Evolutionary conservation across 495 filamentous ascomycete genomes (phyloP).

Genomic region (Penicillium parvum): DNA sequence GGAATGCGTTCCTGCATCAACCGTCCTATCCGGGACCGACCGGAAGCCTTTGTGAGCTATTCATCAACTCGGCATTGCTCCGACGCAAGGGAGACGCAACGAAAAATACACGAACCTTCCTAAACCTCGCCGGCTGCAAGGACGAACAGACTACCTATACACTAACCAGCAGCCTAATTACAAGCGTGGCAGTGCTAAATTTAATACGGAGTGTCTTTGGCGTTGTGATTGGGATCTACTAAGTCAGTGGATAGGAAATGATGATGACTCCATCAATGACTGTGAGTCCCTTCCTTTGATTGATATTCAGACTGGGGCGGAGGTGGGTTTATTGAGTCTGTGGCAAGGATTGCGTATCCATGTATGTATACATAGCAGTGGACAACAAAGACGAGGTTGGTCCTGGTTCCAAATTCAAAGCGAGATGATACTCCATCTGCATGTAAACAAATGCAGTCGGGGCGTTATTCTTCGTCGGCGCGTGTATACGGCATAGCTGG

Average conservation of each 20-base stretch:
- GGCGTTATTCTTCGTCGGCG: neutral
- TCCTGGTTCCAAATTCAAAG: too few species aligned
- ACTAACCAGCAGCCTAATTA: too few species aligned
- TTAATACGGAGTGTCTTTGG: too few species aligned
- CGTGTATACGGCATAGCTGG: slow-evolving; percentile 1
- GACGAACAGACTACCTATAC: too few species aligned
- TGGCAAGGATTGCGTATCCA: too few species aligned
- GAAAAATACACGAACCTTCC: slow-evolving; percentile 8
- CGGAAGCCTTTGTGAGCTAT: slow-evolving; percentile 9
- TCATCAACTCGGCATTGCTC: slow-evolving; percentile 18
- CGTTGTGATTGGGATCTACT: too few species aligned
- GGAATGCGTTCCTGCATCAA: slow-evolving; percentile 9
- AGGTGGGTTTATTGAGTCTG: neutral
- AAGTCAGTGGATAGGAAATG: neutral
- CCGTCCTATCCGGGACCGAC: neutral
- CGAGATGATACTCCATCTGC: too few species aligned
- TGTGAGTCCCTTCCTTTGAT: neutral
- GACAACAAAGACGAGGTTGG: neutral
- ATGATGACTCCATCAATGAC: too few species aligned
- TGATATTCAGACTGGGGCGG: too few species aligned
- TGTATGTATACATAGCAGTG: too few species aligned
- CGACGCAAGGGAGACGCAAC: slow-evolving; percentile 23
- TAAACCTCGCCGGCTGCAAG: slow-evolving; percentile 6
- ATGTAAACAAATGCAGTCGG: neutral
- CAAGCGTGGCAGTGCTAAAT: too few species aligned